These are phyloP conservation scores for Fagus crenata DNA, from an alignment of 306 rosid species.

Conservation along the genomic window DNA sequence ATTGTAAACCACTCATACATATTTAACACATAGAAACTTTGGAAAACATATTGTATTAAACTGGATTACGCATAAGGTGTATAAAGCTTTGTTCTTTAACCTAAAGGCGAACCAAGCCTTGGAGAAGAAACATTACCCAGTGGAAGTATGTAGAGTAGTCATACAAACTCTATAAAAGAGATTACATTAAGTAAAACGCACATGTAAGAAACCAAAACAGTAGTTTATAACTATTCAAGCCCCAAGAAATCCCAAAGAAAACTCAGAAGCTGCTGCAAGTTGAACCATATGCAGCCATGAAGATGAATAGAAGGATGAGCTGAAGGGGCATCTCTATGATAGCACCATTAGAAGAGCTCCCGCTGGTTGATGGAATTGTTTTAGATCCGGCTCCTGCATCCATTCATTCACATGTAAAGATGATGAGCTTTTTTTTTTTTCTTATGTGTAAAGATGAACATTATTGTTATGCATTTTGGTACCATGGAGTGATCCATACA, in stretches of 20 bases:
- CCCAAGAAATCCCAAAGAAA: background rate
- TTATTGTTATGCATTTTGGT: background rate
- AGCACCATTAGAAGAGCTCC: background rate
- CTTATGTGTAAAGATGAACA: background rate
- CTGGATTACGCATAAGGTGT: background rate
- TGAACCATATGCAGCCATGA: background rate
- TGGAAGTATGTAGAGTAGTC: background rate
- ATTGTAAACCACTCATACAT: background rate
- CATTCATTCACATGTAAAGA: background rate
- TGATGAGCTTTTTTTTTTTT: background rate
- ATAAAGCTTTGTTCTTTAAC: background rate
- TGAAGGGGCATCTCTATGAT: slow-evolving; percentile 3
- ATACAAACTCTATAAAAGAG: too few species aligned
- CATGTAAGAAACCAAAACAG: background rate
- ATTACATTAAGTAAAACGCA: background rate
- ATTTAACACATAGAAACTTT: background rate
- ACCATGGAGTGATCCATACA: too few species aligned
- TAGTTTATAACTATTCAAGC: background rate
- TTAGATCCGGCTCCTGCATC: slow-evolving; percentile 6
- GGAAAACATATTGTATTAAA: background rate
- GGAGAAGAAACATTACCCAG: background rate
- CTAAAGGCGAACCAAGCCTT: background rate
- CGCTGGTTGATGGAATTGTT: background rate
- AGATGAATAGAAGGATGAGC: background rate
- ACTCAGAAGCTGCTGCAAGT: background rate